A percentile compares a stretch with the other conserved stretches of the same genome.
These are phyloP conservation scores for Calonectria hongkongensis DNA, from an alignment of 2,329 filamentous ascomycete species.

Conservation along the genomic window DNA sequence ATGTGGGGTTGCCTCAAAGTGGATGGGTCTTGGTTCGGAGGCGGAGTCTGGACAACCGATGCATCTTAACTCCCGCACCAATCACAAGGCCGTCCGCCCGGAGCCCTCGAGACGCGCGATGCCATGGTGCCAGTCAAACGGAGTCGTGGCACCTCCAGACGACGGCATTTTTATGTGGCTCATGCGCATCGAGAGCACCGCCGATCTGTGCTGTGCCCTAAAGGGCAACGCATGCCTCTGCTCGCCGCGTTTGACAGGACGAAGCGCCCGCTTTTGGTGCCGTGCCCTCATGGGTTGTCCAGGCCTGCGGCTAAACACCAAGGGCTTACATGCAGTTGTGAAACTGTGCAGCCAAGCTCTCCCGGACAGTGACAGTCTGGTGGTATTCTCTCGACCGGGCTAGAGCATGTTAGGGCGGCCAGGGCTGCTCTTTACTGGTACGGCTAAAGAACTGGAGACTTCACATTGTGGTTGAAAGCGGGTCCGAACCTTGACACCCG, in stretches of 20 bases:
- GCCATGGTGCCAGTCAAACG: constrained; percentile 47
- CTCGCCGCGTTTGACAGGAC: constrained; percentile 24
- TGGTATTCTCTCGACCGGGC: constrained; percentile 50
- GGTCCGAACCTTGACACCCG: constrained; percentile 47
- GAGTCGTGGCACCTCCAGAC: constrained; percentile 48
- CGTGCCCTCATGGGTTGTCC: constrained; percentile 17
- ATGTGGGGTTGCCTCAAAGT: constrained; percentile 54
- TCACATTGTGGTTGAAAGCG: constrained; percentile 42
- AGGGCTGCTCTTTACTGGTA: constrained; percentile 54
- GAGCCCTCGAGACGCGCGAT: constrained; percentile 49
- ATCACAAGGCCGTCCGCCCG: constrained; percentile 49
- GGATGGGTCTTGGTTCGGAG: constrained; percentile 47
- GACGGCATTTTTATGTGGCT: constrained; percentile 44
- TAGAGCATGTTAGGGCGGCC: constrained; percentile 45
- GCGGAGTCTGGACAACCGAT: constrained; percentile 51
- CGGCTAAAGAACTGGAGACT: constrained; percentile 52
- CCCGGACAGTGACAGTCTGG: constrained; percentile 31
- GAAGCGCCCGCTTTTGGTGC: constrained; percentile 9
- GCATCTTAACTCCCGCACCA: constrained; percentile 57
- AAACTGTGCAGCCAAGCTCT: constrained; percentile 33
- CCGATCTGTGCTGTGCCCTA: constrained; percentile 40
- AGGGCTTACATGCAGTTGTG: constrained; percentile 43
- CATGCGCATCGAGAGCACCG: constrained; percentile 40
- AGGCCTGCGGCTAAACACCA: constrained; percentile 47
- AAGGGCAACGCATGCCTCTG: constrained; percentile 22